These are phyloP conservation scores for Kwoniella sp. DNA, from an alignment of 768 basidiomycete species.

Conservation along the genomic window DNA sequence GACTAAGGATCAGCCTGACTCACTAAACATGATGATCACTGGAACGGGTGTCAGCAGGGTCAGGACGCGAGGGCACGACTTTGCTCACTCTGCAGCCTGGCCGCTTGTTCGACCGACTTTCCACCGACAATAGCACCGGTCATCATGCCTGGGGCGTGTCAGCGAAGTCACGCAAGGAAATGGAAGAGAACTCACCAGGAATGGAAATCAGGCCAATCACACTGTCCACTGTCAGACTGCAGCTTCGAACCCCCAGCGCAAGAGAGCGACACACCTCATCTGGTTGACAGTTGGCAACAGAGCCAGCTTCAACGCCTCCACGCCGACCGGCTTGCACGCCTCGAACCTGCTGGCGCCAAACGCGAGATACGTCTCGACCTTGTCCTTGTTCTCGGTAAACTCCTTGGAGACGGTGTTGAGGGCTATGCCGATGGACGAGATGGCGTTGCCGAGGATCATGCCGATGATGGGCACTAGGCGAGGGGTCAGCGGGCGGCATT, in stretches of 20 bases:
- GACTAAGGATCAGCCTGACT: constrained; percentile 1
- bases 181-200: constrained; percentile 30
- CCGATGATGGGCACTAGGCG: constrained; percentile 70
- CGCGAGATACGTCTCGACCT: constrained; percentile 77
- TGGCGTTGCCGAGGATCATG: constrained; percentile 77
- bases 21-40: constrained; percentile 82
- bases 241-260: neutral
- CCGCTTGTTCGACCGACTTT: constrained; percentile 75
- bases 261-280: constrained; percentile 58
- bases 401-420: constrained; percentile 67
- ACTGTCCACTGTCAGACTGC: constrained; percentile 12
- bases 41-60: neutral
- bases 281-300: constrained; percentile 76
- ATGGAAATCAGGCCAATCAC: constrained; percentile 52
- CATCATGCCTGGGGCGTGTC: constrained; percentile 66
- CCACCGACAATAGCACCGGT: constrained; percentile 86
- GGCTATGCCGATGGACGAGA: constrained; percentile 69
- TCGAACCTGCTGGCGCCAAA: constrained; percentile 80
- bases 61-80: neutral
- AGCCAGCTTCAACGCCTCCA: constrained; percentile 72
- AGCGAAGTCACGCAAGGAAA: neutral
- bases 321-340: constrained; percentile 72
- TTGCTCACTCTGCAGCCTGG: constrained; percentile 64
- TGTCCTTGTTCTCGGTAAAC: constrained; percentile 74
- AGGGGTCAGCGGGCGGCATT: neutral